Conservation (phyloP, 2,329 filamentous ascomycete genomes). For the Zasmidium citrigriseum region DNA sequence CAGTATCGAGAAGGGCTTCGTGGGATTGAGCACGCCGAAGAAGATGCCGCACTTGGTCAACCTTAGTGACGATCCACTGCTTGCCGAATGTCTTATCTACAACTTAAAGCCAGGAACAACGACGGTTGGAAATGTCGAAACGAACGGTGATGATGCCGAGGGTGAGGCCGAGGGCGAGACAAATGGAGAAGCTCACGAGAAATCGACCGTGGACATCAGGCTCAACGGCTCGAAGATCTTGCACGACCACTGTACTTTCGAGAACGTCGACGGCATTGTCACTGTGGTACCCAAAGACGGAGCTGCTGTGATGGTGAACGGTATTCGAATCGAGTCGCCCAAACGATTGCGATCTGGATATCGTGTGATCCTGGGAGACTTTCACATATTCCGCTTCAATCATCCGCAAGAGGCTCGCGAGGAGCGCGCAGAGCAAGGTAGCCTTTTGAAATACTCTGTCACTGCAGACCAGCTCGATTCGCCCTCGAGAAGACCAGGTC, state of each 20-base stretch:
- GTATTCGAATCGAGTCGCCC: slow-evolving; percentile 81
- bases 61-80: slow-evolving; percentile 74
- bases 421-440: slow-evolving; percentile 75
- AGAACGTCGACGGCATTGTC: slow-evolving; percentile 91
- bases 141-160: slow-evolving; percentile 55
- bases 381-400: slow-evolving; percentile 98
- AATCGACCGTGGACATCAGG: slow-evolving; percentile 76
- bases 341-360: slow-evolving; percentile 88
- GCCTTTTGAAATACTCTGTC: slow-evolving; percentile 80
- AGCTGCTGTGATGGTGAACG: slow-evolving; percentile 98
- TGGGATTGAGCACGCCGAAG: slow-evolving; percentile 92
- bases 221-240: slow-evolving; percentile 92
- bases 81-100: slow-evolving; percentile 95
- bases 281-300: slow-evolving; percentile 85
- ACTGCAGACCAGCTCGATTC: slow-evolving; percentile 66
- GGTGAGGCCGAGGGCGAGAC: slow-evolving; percentile 16
- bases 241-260: slow-evolving; percentile 89
- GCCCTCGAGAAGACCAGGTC: slow-evolving; percentile 62
- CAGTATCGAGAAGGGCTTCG: slow-evolving; percentile 97
- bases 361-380: slow-evolving; percentile 93
- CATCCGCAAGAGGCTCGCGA: slow-evolving; percentile 94
- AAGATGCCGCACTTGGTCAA: slow-evolving; percentile 99
- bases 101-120: slow-evolving; percentile 96
- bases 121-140: slow-evolving; percentile 90
- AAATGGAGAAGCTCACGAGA: too few species aligned